phyloP scores from a whole-genome alignment of 2,329 filamentous ascomycete genomes.

The Paracoccidioides brasiliensis region DNA sequence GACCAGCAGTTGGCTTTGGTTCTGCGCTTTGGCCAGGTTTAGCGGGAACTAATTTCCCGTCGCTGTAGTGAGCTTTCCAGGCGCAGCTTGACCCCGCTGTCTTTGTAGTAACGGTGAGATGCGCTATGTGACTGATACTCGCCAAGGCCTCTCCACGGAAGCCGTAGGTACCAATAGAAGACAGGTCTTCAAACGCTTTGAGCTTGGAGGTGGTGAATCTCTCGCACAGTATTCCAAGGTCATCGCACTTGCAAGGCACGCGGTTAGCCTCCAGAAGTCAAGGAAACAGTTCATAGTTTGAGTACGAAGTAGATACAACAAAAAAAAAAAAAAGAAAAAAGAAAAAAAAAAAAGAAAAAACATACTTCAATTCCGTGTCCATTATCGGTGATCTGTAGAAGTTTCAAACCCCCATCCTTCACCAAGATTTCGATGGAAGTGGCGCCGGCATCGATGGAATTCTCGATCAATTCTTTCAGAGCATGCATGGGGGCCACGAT shows the following conservation, averaged over 20 bases:
- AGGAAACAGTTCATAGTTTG: neutral
- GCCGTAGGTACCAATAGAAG: conserved; percentile 87
- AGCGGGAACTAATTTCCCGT: conserved; percentile 64
- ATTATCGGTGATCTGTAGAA: conserved; percentile 95
- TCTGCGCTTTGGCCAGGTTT: conserved; percentile 81
- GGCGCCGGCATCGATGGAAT: conserved; percentile 92
- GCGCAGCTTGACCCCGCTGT: conserved; percentile 78
- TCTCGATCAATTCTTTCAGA: conserved; percentile 91
- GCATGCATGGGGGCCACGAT: conserved; percentile 95
- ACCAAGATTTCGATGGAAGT: conserved; percentile 81
- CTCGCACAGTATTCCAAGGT: conserved; percentile 82
- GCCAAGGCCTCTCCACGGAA: conserved; percentile 92
- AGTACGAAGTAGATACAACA: conserved; percentile 1
- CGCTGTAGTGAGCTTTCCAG: conserved; percentile 78
- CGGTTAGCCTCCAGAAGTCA: neutral
- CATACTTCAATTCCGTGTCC: conserved; percentile 84
- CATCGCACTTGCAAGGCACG: conserved; percentile 54
- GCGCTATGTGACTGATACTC: conserved; percentile 96
- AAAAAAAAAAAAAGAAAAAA: neutral
- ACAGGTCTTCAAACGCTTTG: conserved; percentile 81
- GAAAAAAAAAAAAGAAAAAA: conserved; percentile 6
- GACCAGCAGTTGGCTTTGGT: conserved; percentile 75
- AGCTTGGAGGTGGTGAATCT: conserved; percentile 95
- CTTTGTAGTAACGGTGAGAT: conserved; percentile 87
- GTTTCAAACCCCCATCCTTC: conserved; percentile 88